Conservation (phyloP, 2,329 filamentous ascomycete species). For the Waltergamsia citrina region DNA sequence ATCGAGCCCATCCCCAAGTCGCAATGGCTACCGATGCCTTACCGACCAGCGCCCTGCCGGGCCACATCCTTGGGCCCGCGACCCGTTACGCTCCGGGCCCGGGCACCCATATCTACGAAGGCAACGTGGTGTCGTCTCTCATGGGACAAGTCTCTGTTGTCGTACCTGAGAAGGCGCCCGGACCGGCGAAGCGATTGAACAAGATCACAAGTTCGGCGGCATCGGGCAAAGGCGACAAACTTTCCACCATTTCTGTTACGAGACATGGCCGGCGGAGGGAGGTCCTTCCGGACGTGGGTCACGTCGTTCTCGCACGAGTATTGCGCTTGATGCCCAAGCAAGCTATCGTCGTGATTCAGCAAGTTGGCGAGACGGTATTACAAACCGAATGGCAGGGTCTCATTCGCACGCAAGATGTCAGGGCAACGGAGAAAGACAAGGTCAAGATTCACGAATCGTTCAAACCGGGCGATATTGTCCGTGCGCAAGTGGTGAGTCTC, state of each 20-base stretch:
- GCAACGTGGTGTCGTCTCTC: constrained; percentile 72
- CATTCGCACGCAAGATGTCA: constrained; percentile 81
- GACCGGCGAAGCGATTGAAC: constrained; percentile 48
- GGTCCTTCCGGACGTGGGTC: constrained; percentile 72
- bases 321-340: constrained; percentile 78
- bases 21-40: constrained; percentile 23
- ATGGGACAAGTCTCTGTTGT: constrained; percentile 59
- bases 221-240: constrained; percentile 17
- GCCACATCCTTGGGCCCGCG: constrained; percentile 64
- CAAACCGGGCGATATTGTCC: constrained; percentile 82
- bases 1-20: neutral
- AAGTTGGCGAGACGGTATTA: constrained; percentile 63
- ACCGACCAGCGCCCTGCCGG: constrained; percentile 63
- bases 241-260: constrained; percentile 47
- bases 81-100: constrained; percentile 63
- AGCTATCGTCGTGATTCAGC: constrained; percentile 77
- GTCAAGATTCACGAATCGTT: constrained; percentile 88
- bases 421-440: constrained; percentile 92
- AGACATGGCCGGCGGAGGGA: constrained; percentile 47
- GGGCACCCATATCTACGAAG: constrained; percentile 74
- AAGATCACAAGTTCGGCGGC: constrained; percentile 33
- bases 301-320: constrained; percentile 74
- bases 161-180: constrained; percentile 33
- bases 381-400: constrained; percentile 78
- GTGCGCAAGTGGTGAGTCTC: constrained; percentile 67